Base-by-base conservation (phyloP, 768 basidiomycete species). In the Termitomyces sp. region DNA sequence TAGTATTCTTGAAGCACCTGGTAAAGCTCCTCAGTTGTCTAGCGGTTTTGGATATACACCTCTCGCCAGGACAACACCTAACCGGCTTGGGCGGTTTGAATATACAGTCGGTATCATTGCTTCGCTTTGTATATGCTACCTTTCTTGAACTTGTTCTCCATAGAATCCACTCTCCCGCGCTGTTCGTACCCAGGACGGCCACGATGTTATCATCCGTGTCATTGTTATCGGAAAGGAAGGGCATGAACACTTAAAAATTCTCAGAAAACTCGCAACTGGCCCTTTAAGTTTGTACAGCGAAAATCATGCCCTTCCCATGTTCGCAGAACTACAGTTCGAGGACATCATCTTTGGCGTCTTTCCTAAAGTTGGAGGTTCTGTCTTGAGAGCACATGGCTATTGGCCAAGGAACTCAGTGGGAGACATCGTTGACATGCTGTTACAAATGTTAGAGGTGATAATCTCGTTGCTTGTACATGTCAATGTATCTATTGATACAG, bases 361-460 rank as follows among this genome's bases (percentile, higher is more conserved):
- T 54, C 70, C 71, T 11, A 66, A 55, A 45, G 66, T 66, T 2
- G 72, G 69, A 9, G 43, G 14, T 7, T 49, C 47, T 1, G 25
- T 68, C 25, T 2, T n/a, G 0, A 43, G 55, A 3, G 58, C 63
- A 8, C 68, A 68, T 63, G 63, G 50, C 11, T 43, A 6, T 8
- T 72, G 72, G 71, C 55, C 70, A 11, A 60, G 66, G 61, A 74
- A 74, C 59, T 71, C 71, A 36, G 70, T 69, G 0, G 72, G 70
- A 0, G 72, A 74, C 56, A 48, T 73, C 42, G 31, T 73, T 25
- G 68, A 74, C 38, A 71, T 74, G 68, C 51, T 72, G 2, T 48
- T 73, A 65, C 73, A 74, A 51, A 62, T 62, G 61, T 32, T 62
- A 52, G 47, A 46, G 45, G 45, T 31, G 29, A 50, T 50, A 4